Conservation (phyloP, 2,329 filamentous ascomycete genomes). For the Fusarium sp. region DNA sequence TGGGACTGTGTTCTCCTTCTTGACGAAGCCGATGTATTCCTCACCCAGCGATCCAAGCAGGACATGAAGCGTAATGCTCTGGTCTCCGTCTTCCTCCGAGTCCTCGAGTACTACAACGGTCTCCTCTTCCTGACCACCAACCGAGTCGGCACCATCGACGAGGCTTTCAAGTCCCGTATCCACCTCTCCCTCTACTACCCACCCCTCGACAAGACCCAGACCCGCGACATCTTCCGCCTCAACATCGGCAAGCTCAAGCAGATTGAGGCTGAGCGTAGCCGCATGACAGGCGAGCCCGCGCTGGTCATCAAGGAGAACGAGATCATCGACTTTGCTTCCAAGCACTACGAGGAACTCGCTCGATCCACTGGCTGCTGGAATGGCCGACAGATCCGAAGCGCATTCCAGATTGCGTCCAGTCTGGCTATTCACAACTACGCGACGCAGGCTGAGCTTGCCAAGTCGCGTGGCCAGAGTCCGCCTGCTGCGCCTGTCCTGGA, state of each 20-base stretch:
- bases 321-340: slow-evolving; percentile 52
- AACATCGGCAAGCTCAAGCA: slow-evolving; percentile 54
- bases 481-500: slow-evolving; percentile 53
- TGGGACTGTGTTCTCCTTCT: slow-evolving; percentile 55
- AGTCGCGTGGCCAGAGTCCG: slow-evolving; percentile 48
- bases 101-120: slow-evolving; percentile 61
- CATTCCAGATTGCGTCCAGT: slow-evolving; percentile 52
- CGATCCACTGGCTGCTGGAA: slow-evolving; percentile 50
- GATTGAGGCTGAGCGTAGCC: slow-evolving; percentile 51
- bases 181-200: slow-evolving; percentile 59
- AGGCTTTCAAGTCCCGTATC: slow-evolving; percentile 62
- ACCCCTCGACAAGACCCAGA: slow-evolving; percentile 53
- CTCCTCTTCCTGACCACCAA: slow-evolving; percentile 64
- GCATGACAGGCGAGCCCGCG: slow-evolving; percentile 51
- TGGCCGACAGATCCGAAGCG: slow-evolving; percentile 54
- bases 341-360: slow-evolving; percentile 49
- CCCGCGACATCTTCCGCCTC: slow-evolving; percentile 55
- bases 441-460: slow-evolving; percentile 46
- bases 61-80: slow-evolving; percentile 53
- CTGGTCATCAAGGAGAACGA: slow-evolving; percentile 51
- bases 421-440: slow-evolving; percentile 53
- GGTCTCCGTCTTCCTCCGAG: slow-evolving; percentile 58
- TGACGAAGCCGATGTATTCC: slow-evolving; percentile 54
- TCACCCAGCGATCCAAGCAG: slow-evolving; percentile 45
- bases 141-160: slow-evolving; percentile 60